These are phyloP conservation scores for Ophiocordyceps camponoti-leonardi DNA, from an alignment of 2,329 filamentous ascomycete genomes.

Conservation along the genomic window DNA sequence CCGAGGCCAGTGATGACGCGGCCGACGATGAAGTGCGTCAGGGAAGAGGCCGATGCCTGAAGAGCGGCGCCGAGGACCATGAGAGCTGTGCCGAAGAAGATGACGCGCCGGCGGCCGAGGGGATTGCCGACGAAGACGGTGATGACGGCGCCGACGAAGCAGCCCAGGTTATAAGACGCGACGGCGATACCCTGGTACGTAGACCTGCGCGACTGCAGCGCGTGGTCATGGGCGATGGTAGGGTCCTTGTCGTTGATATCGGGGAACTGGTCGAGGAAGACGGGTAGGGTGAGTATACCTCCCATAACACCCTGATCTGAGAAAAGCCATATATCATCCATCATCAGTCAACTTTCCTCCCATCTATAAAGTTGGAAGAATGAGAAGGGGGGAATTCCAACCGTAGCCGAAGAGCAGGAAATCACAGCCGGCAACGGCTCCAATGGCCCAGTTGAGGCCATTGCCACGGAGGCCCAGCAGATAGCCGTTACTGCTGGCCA, in stretches of 20 bases:
- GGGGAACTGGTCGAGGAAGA: slow-evolving; percentile 41
- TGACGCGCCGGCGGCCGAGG: slow-evolving; percentile 40
- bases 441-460: slow-evolving; percentile 50
- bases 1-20: slow-evolving; percentile 41
- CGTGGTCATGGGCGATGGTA: slow-evolving; percentile 15
- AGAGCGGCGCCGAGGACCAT: slow-evolving; percentile 40
- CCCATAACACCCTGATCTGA: slow-evolving; percentile 63
- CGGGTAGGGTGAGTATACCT: slow-evolving; percentile 49
- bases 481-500: slow-evolving; percentile 2
- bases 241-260: slow-evolving; percentile 25
- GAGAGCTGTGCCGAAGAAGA: slow-evolving; percentile 40
- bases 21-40: slow-evolving; percentile 39
- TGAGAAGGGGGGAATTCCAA: slow-evolving; percentile 9
- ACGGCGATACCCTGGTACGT: slow-evolving; percentile 37
- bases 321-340: not conserved
- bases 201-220: slow-evolving; percentile 20
- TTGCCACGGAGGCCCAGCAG: slow-evolving; percentile 52
- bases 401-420: slow-evolving; percentile 46
- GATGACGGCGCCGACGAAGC: slow-evolving; percentile 45
- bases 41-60: slow-evolving; percentile 36
- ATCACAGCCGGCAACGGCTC: slow-evolving; percentile 54
- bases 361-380: too few relatives aligned
- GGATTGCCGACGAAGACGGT: slow-evolving; percentile 48
- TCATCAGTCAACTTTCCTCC: not conserved
- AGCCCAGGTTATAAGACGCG: slow-evolving; percentile 41